Evolutionary conservation across 2,329 filamentous ascomycete genomes (phyloP).

Genomic region (Rutstroemia sp.): DNA sequence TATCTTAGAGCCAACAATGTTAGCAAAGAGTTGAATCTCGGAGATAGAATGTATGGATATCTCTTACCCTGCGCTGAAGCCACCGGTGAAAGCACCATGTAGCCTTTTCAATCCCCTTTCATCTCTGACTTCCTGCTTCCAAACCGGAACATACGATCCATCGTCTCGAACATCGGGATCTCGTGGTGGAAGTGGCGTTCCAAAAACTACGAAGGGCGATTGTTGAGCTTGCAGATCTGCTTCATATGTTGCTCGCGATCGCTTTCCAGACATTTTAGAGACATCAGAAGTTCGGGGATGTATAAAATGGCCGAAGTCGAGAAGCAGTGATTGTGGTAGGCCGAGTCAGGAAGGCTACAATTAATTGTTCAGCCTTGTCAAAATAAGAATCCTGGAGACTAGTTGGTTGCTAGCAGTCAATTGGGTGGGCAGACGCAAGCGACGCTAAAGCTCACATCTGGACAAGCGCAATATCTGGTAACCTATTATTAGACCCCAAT

Average conservation of each 20-base stretch:
- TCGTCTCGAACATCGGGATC: constrained; percentile 77
- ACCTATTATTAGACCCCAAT: too few species aligned
- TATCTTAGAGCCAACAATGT: constrained; percentile 50
- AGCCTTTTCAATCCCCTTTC: constrained; percentile 84
- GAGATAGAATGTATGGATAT: constrained; percentile 2
- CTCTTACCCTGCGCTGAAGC: constrained; percentile 86
- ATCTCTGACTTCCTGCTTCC: constrained; percentile 97
- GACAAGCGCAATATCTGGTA: too few species aligned
- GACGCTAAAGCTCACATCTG: not conserved
- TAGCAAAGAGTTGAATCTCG: constrained; percentile 11
- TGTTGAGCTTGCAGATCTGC: constrained; percentile 59
- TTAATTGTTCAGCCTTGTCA: not conserved
- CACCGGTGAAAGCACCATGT: constrained; percentile 94
- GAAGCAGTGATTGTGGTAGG: not conserved
- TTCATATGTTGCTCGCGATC: constrained; percentile 72
- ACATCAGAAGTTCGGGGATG: constrained; percentile 12
- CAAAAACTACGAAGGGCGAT: constrained; percentile 71
- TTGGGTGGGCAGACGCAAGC: not conserved
- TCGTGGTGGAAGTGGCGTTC: constrained; percentile 73
- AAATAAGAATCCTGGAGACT: not conserved
- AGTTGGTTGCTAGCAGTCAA: not conserved
- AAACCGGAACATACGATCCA: constrained; percentile 87
- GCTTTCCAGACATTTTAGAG: constrained; percentile 64
- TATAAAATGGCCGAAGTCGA: not conserved
- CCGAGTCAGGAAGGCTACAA: too few species aligned